Evolutionary conservation across 768 basidiomycete species (phyloP).

Genomic region (Pulveroboletus ravenelii): DNA sequence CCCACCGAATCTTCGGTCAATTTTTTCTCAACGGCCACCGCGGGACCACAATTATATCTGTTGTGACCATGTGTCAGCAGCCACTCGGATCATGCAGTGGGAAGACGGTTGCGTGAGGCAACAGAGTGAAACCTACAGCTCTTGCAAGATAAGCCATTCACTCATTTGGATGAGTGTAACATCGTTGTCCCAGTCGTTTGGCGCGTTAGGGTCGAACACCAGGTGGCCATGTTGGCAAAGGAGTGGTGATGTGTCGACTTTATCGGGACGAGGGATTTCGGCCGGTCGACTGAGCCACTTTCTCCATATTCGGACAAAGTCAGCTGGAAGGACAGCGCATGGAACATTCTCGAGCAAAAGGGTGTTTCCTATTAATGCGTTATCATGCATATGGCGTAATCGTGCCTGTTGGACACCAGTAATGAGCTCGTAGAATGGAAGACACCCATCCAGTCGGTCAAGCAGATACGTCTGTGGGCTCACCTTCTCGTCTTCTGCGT

Average conservation of each 20-base stretch:
- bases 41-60: conserved; percentile 56
- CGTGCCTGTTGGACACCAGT: conserved; percentile 42
- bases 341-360: conserved; percentile 44
- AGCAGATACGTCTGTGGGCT: conserved; percentile 3
- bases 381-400: conserved; percentile 60
- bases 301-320: conserved; percentile 65
- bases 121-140: conserved; percentile 44
- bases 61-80: conserved; percentile 18
- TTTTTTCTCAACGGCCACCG: conserved; percentile 45
- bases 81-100: conserved; percentile 4
- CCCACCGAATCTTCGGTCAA: conserved; percentile 24
- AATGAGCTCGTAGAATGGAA: conserved; percentile 19
- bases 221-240: conserved; percentile 66
- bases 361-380: conserved; percentile 42
- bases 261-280: conserved; percentile 52
- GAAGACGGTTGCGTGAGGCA: conserved; percentile 1
- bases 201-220: conserved; percentile 59
- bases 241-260: conserved; percentile 56
- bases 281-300: conserved; percentile 61
- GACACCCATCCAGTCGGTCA: not conserved
- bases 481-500: conserved; percentile 79
- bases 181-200: conserved; percentile 53
- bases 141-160: conserved; percentile 62
- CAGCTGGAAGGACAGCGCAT: conserved; percentile 55
- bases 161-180: conserved; percentile 52